Evolutionary conservation across 2,329 filamentous ascomycete species (phyloP).

Genomic region (Fusarium secorum): DNA sequence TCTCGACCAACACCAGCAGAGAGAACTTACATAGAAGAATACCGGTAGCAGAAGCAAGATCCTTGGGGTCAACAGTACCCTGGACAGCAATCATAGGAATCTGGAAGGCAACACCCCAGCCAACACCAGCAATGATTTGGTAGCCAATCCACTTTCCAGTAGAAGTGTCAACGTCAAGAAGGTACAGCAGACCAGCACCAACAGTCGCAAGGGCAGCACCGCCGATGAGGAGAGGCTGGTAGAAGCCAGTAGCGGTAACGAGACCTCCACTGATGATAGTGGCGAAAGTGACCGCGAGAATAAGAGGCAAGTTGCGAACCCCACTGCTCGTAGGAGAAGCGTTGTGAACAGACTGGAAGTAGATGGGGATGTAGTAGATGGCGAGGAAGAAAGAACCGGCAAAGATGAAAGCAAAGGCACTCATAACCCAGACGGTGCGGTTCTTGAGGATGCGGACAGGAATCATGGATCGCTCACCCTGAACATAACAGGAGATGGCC

Average conservation of each 20-base stretch:
- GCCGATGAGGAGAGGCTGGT: slow-evolving; percentile 56
- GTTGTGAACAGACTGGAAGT: slow-evolving; percentile 54
- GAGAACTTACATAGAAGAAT: slow-evolving; percentile 53
- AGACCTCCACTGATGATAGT: slow-evolving; percentile 51
- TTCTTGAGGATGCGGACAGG: slow-evolving; percentile 49
- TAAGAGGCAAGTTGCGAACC: slow-evolving; percentile 56
- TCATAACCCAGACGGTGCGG: slow-evolving; percentile 50
- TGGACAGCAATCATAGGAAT: slow-evolving; percentile 61
- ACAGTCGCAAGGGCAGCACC: slow-evolving; percentile 54
- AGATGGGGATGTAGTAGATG: slow-evolving; percentile 59
- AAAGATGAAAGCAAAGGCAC: slow-evolving; percentile 53
- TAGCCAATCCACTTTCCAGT: slow-evolving; percentile 61
- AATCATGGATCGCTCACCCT: slow-evolving; percentile 57
- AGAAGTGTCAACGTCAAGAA: slow-evolving; percentile 49
- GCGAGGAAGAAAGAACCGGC: slow-evolving; percentile 54
- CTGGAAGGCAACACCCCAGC: slow-evolving; percentile 56
- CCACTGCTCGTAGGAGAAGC: slow-evolving; percentile 51
- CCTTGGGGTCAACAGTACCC: slow-evolving; percentile 49
- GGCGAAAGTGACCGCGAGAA: slow-evolving; percentile 54
- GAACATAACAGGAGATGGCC: slow-evolving; percentile 49
- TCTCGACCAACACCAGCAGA: not conserved
- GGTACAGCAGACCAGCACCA: slow-evolving; percentile 54
- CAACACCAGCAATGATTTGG: slow-evolving; percentile 59
- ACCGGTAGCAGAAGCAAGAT: slow-evolving; percentile 57
- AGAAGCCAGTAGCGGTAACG: slow-evolving; percentile 52